Evolutionary conservation across 768 basidiomycete genomes (phyloP), one percentile per base, ranked within the genome.

Genomic region (Leccinum subgranulosum): DNA sequence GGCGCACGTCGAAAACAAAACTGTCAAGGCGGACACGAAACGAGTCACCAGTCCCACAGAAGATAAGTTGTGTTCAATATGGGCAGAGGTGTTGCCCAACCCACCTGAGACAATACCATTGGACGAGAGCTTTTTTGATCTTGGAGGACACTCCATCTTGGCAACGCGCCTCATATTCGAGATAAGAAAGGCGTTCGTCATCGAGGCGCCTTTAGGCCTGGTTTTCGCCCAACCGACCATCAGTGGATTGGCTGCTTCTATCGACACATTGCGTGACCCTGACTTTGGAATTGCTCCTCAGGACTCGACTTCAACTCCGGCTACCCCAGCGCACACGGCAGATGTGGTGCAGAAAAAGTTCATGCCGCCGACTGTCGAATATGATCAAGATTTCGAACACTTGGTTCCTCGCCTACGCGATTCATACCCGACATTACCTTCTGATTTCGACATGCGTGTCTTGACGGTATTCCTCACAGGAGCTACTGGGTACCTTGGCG

Each of bases 81-180:
- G 96, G 95, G 70, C 84, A 1, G 78, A 70, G 51, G 82, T 98
- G 46, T 81, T 99, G 15, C 91, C 93, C 19, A 87, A 84, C 53
- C 79, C 91, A 6, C 86, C 92, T 0, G 77, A 82, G 8, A 82
- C 87, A 1, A 84, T 99, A 49, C 90, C 94, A 5, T 70, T 90
- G 10, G 89, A 98, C 69, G 96, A 98, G 67, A 92, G 84, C 71
- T 99, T 99, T 83, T 98, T 98, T 75, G 96, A 99, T 70, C 82
- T 98, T 45, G 97, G 97, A 49, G 97, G 97, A 7, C 97, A 99
- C 74, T 98, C 97, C 15, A 98, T 99, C 66, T 84, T 99, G 47
- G 97, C 97, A 0, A 99, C 97, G 2, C 88, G 95, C 25, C 85
- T 98, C 59, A 92, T 98, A 65, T 98, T 99, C 70, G 94, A 98